Evolutionary conservation across 1,284 basidiomycete species (phyloP), one percentile per base, ranked within the genome.

Genomic region (Ganoderma sinense): DNA sequence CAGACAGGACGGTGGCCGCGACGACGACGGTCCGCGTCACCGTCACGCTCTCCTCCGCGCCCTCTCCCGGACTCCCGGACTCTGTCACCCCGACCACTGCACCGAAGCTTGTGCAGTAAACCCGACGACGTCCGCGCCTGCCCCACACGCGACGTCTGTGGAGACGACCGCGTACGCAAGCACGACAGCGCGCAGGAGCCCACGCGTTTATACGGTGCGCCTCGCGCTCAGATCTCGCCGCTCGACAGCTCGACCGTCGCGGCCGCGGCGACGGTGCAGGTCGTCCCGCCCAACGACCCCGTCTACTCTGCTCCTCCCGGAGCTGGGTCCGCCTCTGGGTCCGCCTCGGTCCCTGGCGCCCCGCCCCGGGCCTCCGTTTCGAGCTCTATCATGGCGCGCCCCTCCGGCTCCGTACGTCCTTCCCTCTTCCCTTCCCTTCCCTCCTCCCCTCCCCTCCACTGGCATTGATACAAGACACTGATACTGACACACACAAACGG

Each of bases 21-120:
- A 56, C 53, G 48, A 51, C 48, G 48, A 51, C 48, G 11, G 48
- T 51, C 11, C 48, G 48, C 53, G 53, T 56, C 53, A 56, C 53
- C 53, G 14, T 56, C 53, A 56, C 31, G 4, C 29, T 29, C 53
- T 31, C 53, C 14, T 29, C 31, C 31, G 29, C 16, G n/a, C n/a
- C n/a, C n/a, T n/a, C n/a, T n/a, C n/a, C n/a, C 20, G 4, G 7
- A 10, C 20, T 10, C 45, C 10, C 29, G 29, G 29, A 26, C 29
- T 13, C 53, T 2, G 29, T 18, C 29, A 33, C 53, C 18, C n/a
- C n/a, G n/a, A 18, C 16, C 53, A 2, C 53, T 16, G 31, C 16
- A 16, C 53, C 53, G 29, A 5, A 7, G 10, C 29, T 29, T 16
- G 13, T 29, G 23, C 29, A 18, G 29, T 26, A 13, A 14, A 26